Evolutionary conservation across 2,329 filamentous ascomycete species (phyloP), one percentile per base, ranked within the genome.

Genomic region (Talaromyces piceae): DNA sequence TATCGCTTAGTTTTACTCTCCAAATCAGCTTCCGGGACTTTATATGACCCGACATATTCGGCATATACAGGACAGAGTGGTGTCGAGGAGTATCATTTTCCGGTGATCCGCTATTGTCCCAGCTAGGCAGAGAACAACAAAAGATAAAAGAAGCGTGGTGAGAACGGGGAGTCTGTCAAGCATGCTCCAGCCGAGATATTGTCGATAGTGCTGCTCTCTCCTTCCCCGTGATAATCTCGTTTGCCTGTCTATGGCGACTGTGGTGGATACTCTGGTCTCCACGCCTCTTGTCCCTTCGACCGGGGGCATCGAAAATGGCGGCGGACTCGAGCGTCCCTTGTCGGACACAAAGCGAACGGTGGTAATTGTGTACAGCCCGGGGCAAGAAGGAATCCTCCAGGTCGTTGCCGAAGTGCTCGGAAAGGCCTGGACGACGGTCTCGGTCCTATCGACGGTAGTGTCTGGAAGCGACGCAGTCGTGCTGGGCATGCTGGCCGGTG

Each of bases 351-450:
- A 61, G 8, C 55, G 59, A 33, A 64, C 67, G 45, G 79, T 81
- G 25, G 78, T 82, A 28, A 81, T 93, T 54, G 69, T 91, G 16
- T 88, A 85, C 66, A 82, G 84, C 9, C 74, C 75, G 20, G 84
- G 81, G 16, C 86, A 91, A 65, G 84, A 91, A 54, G 77, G 79
- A 37, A 87, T 93, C 56, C 82, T 91, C 25, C 80, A 81, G 20
- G 73, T 87, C 28, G 86, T 91, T 59, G 87, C 88, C 23, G 86
- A 91, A 61, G 84, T 91, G 6, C 71, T 93, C 39, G 88, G 88
- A 12, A 88, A 90, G 64, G 79, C 84, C 18, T 84, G 80, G 69
- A 79, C 77, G 53, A 73, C 84, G 41, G 79, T 80, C 49, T 67
- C 73, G 72, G 77, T 50, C 76, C 86, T 66, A 70, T 74, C 54